These are phyloP conservation scores for Leptographium wingfieldii DNA, from an alignment of 2,329 filamentous ascomycete genomes.

Conservation along the genomic window DNA sequence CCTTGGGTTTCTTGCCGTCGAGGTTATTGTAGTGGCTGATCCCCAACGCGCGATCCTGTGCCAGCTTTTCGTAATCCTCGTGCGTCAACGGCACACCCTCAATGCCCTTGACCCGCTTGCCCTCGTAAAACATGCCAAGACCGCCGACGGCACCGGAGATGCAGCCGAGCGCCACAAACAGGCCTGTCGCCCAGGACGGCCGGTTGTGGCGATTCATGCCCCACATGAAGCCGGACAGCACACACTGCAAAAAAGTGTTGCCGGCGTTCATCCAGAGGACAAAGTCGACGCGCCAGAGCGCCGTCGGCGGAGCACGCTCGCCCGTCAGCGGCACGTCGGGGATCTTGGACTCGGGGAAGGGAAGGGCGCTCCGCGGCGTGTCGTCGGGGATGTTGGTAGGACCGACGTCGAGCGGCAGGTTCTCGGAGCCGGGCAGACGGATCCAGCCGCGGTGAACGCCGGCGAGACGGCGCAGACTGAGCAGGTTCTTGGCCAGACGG, in stretches of 20 bases:
- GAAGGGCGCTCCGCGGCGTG: slow-evolving; percentile 36
- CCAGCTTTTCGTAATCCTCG: slow-evolving; percentile 37
- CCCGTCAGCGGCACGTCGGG: slow-evolving; percentile 60
- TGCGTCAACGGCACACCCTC: slow-evolving; percentile 57
- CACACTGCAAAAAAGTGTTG: slow-evolving; percentile 68
- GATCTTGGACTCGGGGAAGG: slow-evolving; percentile 50
- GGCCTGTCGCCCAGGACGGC: slow-evolving; percentile 68
- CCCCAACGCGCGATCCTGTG: slow-evolving; percentile 39
- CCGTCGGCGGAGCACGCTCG: slow-evolving; percentile 52
- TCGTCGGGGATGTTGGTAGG: slow-evolving; percentile 33
- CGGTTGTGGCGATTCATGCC: slow-evolving; percentile 57
- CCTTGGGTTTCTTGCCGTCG: slow-evolving; percentile 36
- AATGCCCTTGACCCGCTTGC: slow-evolving; percentile 55
- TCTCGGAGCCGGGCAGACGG: slow-evolving; percentile 52
- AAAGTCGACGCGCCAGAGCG: slow-evolving; percentile 64
- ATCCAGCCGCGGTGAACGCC: slow-evolving; percentile 69
- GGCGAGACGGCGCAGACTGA: slow-evolving; percentile 54
- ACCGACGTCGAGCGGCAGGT: slow-evolving; percentile 39
- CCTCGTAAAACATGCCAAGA: slow-evolving; percentile 57
- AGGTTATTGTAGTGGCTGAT: slow-evolving; percentile 47
- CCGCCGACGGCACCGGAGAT: slow-evolving; percentile 57
- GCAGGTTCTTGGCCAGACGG: slow-evolving; percentile 33
- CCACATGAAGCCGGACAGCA: slow-evolving; percentile 75
- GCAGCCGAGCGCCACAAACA: slow-evolving; percentile 66
- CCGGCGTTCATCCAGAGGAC: slow-evolving; percentile 66